phyloP scores from a whole-genome alignment of 352 stramenopile genomes.

The Phytophthora citrophthora region DNA sequence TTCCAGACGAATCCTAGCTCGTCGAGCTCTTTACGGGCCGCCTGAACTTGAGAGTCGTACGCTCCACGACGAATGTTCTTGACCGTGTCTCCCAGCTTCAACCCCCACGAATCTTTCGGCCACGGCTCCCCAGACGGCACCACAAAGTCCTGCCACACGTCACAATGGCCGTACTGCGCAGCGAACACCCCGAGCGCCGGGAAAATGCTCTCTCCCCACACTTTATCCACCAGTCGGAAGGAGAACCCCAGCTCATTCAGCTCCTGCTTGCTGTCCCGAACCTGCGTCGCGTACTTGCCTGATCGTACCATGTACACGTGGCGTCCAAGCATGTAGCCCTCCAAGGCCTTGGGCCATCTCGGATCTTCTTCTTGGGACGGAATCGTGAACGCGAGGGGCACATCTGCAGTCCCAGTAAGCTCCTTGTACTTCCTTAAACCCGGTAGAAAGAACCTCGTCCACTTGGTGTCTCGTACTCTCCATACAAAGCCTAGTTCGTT shows the following conservation, averaged over 20 bases:
- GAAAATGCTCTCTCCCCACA: slow-evolving; percentile 73
- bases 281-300: slow-evolving; percentile 60
- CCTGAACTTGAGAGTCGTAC: slow-evolving; percentile 81
- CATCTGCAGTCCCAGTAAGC: slow-evolving; percentile 61
- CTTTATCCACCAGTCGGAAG: slow-evolving; percentile 62
- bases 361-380: slow-evolving; percentile 38
- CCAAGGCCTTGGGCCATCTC: slow-evolving; percentile 56
- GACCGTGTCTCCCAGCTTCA: slow-evolving; percentile 90
- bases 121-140: slow-evolving; percentile 80
- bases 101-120: slow-evolving; percentile 82
- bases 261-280: slow-evolving; percentile 40
- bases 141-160: slow-evolving; percentile 93
- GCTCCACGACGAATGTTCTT: slow-evolving; percentile 91
- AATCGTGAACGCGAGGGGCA: slow-evolving; percentile 71
- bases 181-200: slow-evolving; percentile 88
- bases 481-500: slow-evolving; percentile 93
- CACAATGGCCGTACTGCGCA: slow-evolving; percentile 85
- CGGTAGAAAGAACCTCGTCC: slow-evolving; percentile 73
- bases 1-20: slow-evolving; percentile 94
- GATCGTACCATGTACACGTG: slow-evolving; percentile 76
- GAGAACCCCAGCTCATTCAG: slow-evolving; percentile 69
- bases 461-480: slow-evolving; percentile 80
- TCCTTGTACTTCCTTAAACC: slow-evolving; percentile 61
- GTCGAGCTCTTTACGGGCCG: slow-evolving; percentile 76
- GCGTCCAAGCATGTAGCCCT: slow-evolving; percentile 64